Conservation (phyloP, 2,329 filamentous ascomycete species). For the Metarhizium robertsii region DNA sequence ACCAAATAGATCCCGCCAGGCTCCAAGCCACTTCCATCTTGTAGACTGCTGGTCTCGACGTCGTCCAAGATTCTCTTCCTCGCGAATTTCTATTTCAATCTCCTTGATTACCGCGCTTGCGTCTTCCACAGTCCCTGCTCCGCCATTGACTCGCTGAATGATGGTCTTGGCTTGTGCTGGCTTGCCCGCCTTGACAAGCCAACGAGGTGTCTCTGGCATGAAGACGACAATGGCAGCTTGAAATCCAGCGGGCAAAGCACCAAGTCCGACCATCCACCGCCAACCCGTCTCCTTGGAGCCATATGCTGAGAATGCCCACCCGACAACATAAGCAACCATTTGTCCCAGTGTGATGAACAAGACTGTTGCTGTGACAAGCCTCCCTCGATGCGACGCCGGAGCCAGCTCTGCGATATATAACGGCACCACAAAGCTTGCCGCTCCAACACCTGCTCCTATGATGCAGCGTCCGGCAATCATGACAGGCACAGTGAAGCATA, state of each 20-base stretch:
- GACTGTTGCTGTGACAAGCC: slow-evolving; percentile 72
- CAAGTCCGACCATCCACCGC: slow-evolving; percentile 87
- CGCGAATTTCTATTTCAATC: slow-evolving; percentile 66
- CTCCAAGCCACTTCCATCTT: slow-evolving; percentile 30
- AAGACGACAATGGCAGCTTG: slow-evolving; percentile 60
- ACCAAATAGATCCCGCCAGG: slow-evolving; percentile 43
- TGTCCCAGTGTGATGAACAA: slow-evolving; percentile 83
- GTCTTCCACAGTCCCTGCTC: slow-evolving; percentile 30
- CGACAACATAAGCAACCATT: slow-evolving; percentile 77
- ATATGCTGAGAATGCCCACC: slow-evolving; percentile 61
- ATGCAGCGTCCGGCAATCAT: slow-evolving; percentile 63
- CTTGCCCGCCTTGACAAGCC: slow-evolving; percentile 64
- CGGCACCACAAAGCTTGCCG: slow-evolving; percentile 73
- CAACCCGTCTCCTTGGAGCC: slow-evolving; percentile 52
- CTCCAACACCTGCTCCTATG: slow-evolving; percentile 64
- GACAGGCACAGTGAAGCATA: slow-evolving; percentile 42
- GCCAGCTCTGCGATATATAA: slow-evolving; percentile 83
- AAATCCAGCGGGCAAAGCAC: slow-evolving; percentile 63
- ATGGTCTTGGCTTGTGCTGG: slow-evolving; percentile 54
- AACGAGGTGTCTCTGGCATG: slow-evolving; percentile 85
- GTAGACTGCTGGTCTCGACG: slow-evolving; percentile 20
- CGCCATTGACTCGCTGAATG: slow-evolving; percentile 54
- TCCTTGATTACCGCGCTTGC: slow-evolving; percentile 54
- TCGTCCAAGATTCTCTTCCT: slow-evolving; percentile 49
- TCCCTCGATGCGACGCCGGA: slow-evolving; percentile 65